Conservation (phyloP, 2,329 filamentous ascomycete genomes). For the Ambrosiella xylebori region DNA sequence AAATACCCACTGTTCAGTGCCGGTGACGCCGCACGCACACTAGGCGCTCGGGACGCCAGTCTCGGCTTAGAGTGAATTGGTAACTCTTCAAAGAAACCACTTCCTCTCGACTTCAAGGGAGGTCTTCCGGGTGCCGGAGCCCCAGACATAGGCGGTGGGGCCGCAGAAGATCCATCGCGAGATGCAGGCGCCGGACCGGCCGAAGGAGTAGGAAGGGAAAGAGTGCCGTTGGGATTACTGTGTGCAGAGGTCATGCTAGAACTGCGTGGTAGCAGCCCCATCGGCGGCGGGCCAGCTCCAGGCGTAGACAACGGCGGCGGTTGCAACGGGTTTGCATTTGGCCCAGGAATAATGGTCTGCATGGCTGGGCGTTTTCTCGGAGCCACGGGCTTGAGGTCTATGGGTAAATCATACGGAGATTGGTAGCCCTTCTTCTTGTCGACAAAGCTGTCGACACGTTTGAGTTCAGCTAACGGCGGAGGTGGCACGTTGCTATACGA, state of each 20-base stretch:
- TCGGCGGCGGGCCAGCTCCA: constrained; percentile 23
- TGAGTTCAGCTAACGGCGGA: constrained; percentile 27
- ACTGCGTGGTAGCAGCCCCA: constrained; percentile 40
- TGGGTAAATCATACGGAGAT: constrained; percentile 87
- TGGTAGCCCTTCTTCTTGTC: constrained; percentile 88
- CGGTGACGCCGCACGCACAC: constrained; percentile 27
- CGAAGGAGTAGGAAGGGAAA: not conserved
- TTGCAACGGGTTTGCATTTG: constrained; percentile 15
- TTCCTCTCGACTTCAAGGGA: constrained; percentile 24
- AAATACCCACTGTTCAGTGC: constrained; percentile 13
- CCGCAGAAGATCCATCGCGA: constrained; percentile 2
- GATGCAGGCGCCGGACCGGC: constrained; percentile 14
- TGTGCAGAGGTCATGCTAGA: constrained; percentile 34
- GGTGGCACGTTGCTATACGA: constrained; percentile 23
- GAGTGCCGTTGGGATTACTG: constrained; percentile 16
- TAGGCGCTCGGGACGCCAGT: constrained; percentile 36
- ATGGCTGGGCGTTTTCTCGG: constrained; percentile 47
- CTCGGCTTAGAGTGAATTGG: constrained; percentile 46
- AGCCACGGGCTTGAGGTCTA: constrained; percentile 52
- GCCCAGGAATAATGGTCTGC: constrained; percentile 23
- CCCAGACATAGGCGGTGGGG: constrained; percentile 16
- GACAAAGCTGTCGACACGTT: constrained; percentile 64
- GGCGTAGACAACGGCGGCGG: constrained; percentile 16
- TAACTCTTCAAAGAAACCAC: constrained; percentile 62
- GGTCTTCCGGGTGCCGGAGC: constrained; percentile 19